phyloP scores from a whole-genome alignment of 345 rosid genomes.

The Anacardium occidentale region DNA sequence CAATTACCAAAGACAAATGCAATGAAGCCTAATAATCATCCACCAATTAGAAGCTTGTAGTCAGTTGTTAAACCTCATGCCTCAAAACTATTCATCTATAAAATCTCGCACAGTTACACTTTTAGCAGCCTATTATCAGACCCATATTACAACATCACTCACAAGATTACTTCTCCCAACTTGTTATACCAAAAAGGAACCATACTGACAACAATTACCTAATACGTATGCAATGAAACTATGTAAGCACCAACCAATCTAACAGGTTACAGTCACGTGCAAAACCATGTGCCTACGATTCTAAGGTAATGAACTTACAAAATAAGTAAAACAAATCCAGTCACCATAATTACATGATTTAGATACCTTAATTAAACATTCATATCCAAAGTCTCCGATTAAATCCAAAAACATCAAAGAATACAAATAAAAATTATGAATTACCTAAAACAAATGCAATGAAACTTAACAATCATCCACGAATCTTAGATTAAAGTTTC shows the following conservation, averaged over 20 bases:
- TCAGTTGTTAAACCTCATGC: not conserved
- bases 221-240: not conserved
- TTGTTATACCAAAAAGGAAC: not conserved
- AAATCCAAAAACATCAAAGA: not conserved
- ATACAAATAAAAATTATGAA: not conserved
- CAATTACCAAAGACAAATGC: not conserved
- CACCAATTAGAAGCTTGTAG: not conserved
- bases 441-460: not conserved
- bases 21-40: slow-evolving; percentile 1
- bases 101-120: not conserved
- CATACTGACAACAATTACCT: not conserved
- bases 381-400: not conserved
- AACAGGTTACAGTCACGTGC: not conserved
- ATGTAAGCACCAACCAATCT: not conserved
- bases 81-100: not conserved
- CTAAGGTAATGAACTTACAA: not conserved
- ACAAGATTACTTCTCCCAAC: not conserved
- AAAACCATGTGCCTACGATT: not conserved
- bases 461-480: not conserved
- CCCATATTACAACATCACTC: not conserved
- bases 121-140: not conserved
- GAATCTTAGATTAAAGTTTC: not conserved
- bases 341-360: not conserved
- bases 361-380: slow-evolving; percentile 3
- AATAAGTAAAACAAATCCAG: not conserved